These are phyloP conservation scores for Penicillium dipodomyicola DNA, from an alignment of 495 filamentous ascomycete genomes.

Conservation along the genomic window DNA sequence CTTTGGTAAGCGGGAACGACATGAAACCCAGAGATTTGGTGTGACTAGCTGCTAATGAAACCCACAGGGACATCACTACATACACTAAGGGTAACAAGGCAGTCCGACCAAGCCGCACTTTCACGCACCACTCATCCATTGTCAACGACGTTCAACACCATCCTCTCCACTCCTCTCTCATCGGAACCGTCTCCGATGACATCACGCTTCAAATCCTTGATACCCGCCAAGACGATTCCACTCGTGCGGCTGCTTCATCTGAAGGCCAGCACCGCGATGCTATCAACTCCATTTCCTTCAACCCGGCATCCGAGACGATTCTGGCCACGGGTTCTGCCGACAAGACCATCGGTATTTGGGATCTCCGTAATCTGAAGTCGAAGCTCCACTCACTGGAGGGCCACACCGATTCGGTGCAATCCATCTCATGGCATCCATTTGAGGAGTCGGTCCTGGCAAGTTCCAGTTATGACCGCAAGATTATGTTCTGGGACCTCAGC, in stretches of 20 bases:
- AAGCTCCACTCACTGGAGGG: constrained; percentile 84
- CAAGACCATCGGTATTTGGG: constrained; percentile 93
- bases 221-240: constrained; percentile 62
- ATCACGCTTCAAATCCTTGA: constrained; percentile 90
- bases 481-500: constrained; percentile 95
- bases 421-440: constrained; percentile 88
- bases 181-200: constrained; percentile 94
- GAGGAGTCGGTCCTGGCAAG: constrained; percentile 86
- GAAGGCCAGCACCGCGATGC: constrained; percentile 78
- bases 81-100: constrained; percentile 67
- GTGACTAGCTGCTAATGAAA: constrained; percentile 11
- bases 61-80: constrained; percentile 69
- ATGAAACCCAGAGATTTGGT: background rate
- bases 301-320: constrained; percentile 79
- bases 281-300: constrained; percentile 92
- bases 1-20: constrained; percentile 64
- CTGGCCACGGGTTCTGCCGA: constrained; percentile 92
- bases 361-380: constrained; percentile 80
- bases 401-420: constrained; percentile 85
- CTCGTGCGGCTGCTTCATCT: constrained; percentile 59
- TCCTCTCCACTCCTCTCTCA: constrained; percentile 72
- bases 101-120: constrained; percentile 67
- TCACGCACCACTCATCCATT: constrained; percentile 82
- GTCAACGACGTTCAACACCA: constrained; percentile 98
- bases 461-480: constrained; percentile 84